A percentile compares a stretch with the other conserved stretches of the same genome.
Conservation (phyloP, 1,284 basidiomycete genomes). For the Rhodotorula sp. region DNA sequence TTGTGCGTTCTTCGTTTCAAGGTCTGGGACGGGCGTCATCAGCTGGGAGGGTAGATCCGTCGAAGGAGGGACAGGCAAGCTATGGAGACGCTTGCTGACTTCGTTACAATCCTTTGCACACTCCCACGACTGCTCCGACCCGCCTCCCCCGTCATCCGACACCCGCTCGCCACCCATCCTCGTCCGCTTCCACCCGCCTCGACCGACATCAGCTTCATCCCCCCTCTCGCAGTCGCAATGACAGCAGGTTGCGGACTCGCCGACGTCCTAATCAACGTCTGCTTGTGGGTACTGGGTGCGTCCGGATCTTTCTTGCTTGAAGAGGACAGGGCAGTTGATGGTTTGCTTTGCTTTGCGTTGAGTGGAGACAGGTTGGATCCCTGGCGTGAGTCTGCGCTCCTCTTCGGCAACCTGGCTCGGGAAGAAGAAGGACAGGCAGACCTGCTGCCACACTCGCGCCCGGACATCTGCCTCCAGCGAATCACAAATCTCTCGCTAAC, state of each 20-base stretch:
- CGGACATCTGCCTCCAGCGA: background rate
- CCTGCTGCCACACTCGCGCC: background rate
- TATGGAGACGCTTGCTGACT: no score
- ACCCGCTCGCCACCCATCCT: background rate
- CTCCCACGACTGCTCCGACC: no score
- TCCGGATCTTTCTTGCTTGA: background rate
- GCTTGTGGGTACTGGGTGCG: background rate
- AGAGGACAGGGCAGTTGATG: no score
- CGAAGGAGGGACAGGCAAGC: no score
- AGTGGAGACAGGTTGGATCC: background rate
- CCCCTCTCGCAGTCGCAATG: conserved; percentile 10
- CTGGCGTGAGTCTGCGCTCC: background rate
- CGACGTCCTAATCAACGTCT: conserved; percentile 20
- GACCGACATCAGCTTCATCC: conserved; percentile 5
- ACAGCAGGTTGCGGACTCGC: conserved; percentile 2
- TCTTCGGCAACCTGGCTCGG: no score
- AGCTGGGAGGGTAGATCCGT: no score
- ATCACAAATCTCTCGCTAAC: no score
- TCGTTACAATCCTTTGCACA: no score
- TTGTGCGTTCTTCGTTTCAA: background rate
- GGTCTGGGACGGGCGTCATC: no score
- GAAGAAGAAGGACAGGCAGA: background rate
- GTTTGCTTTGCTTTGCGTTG: no score
- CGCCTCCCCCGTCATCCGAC: background rate
- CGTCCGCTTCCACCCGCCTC: background rate